These are phyloP conservation scores for Solanum microdontum DNA, from an alignment of 257 asterid genomes.

Conservation along the genomic window DNA sequence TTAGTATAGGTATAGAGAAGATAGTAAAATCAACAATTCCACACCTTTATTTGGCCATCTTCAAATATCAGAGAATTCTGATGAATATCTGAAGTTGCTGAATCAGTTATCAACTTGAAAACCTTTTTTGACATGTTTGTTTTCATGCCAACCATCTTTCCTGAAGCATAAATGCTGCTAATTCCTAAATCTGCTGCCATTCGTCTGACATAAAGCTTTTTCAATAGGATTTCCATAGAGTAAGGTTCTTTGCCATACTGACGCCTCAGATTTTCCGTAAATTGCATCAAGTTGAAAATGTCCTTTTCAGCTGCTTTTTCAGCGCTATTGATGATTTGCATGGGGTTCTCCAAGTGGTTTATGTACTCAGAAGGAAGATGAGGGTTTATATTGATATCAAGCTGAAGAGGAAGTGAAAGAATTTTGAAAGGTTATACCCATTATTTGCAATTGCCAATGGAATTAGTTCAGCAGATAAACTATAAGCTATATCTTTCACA, in stretches of 20 bases:
- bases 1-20: not conserved
- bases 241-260: slow-evolving; percentile 92
- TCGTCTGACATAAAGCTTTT: slow-evolving; percentile 88
- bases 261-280: slow-evolving; percentile 72
- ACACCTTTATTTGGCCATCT: slow-evolving; percentile 76
- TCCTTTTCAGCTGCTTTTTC: slow-evolving; percentile 79
- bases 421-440: not conserved
- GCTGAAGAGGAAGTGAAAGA: slow-evolving; percentile 27
- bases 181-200: slow-evolving; percentile 97
- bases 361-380: slow-evolving; percentile 93
- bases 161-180: slow-evolving; percentile 50
- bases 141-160: slow-evolving; percentile 77
- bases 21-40: not conserved
- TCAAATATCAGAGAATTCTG: slow-evolving; percentile 59
- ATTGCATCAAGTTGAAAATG: slow-evolving; percentile 77
- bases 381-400: slow-evolving; percentile 68
- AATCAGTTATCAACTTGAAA: slow-evolving; percentile 71
- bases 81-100: slow-evolving; percentile 63
- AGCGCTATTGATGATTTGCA: slow-evolving; percentile 65
- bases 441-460: not conserved
- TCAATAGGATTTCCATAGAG: slow-evolving; percentile 88
- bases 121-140: slow-evolving; percentile 75
- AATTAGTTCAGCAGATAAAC: not conserved
- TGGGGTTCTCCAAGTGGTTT: slow-evolving; percentile 84
- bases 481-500: not conserved